A percentile compares a stretch with the other conserved stretches of the same genome.
These are phyloP conservation scores for Pseudozyma thailandica DNA, from an alignment of 1,284 basidiomycete species.

Conservation along the genomic window DNA sequence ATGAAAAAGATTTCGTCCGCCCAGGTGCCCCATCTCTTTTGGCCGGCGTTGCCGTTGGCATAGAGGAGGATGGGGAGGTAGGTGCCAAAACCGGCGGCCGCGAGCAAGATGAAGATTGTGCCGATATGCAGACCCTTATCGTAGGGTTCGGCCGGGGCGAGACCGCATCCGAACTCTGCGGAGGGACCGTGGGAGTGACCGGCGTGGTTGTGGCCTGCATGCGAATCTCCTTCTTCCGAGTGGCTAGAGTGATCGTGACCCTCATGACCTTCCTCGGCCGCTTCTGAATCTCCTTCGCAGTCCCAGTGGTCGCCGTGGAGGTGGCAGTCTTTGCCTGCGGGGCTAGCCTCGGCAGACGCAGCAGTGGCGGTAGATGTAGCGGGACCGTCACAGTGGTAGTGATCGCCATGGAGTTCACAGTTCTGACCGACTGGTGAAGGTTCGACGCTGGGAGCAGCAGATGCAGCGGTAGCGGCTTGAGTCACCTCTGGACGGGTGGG, in stretches of 20 bases:
- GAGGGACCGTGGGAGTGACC: constrained; percentile 67
- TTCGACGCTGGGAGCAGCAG: constrained; percentile 6
- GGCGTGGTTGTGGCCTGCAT: constrained; percentile 35
- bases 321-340: constrained; percentile 27
- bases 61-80: constrained; percentile 68
- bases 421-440: constrained; percentile 23
- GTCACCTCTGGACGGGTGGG: constrained; percentile 4
- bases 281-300: constrained; percentile 18
- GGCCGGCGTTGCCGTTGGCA: constrained; percentile 54
- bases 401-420: constrained; percentile 25
- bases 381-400: constrained; percentile 29
- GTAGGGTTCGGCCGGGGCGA: constrained; percentile 64
- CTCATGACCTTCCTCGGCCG: constrained; percentile 1
- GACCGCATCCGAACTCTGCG: constrained; percentile 65
- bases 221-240: constrained; percentile 15
- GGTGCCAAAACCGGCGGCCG: constrained; percentile 68
- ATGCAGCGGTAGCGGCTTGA: neutral
- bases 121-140: constrained; percentile 70
- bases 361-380: constrained; percentile 9
- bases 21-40: constrained; percentile 2
- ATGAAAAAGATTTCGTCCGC: constrained; percentile 40
- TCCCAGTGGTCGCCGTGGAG: constrained; percentile 50
- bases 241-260: constrained; percentile 26
- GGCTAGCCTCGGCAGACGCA: constrained; percentile 26
- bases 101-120: constrained; percentile 69